Conservation (phyloP, 352 stramenopile species). For the Pythium angustatum region DNA sequence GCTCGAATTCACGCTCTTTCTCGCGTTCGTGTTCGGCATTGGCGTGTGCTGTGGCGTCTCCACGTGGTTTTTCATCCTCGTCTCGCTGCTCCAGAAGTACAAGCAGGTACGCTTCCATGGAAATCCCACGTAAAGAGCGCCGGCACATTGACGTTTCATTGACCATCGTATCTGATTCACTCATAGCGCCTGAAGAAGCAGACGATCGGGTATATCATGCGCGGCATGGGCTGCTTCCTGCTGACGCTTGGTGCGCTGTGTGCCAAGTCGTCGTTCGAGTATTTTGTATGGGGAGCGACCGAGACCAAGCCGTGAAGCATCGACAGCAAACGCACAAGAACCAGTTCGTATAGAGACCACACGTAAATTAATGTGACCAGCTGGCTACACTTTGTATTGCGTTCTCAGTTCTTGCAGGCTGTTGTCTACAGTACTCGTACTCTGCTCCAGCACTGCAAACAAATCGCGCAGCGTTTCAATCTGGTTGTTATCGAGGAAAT, state of each 20-base stretch:
- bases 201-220: conserved; percentile 85
- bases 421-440: not conserved
- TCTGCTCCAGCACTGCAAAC: conserved; percentile 29
- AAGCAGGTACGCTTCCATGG: conserved; percentile 72
- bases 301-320: conserved; percentile 44
- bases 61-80: conserved; percentile 87
- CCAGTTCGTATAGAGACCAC: conserved; percentile 21
- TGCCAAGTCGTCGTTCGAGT: conserved; percentile 85
- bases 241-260: conserved; percentile 76
- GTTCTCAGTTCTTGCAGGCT: conserved; percentile 1
- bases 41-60: conserved; percentile 85
- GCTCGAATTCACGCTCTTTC: conserved; percentile 83
- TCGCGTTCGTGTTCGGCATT: conserved; percentile 83
- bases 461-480: conserved; percentile 43
- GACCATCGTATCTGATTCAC: no score
- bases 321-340: not conserved
- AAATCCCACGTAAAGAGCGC: no score
- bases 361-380: conserved; percentile 15
- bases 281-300: conserved; percentile 59
- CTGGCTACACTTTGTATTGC: conserved; percentile 9
- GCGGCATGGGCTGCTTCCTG: conserved; percentile 80
- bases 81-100: conserved; percentile 89
- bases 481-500: conserved; percentile 78
- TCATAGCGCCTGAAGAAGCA: conserved; percentile 83
- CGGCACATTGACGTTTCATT: no score